A percentile compares a stretch with the other conserved stretches of the same genome.
Conservation (phyloP, 1,284 basidiomycete species). For the Sporisorium iseilematis-ciliati region DNA sequence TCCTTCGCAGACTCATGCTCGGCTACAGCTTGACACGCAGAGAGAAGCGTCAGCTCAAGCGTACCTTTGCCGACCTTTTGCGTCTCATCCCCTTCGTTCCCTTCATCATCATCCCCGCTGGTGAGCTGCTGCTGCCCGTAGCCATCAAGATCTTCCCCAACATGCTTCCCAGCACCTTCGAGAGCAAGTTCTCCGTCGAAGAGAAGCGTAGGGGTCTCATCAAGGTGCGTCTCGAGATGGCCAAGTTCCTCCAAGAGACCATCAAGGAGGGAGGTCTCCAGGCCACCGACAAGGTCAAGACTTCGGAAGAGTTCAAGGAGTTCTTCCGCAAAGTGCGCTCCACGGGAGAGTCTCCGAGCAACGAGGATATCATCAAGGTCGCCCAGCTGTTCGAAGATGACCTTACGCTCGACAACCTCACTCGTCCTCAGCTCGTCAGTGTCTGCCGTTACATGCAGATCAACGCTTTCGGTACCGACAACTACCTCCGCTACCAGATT, state of each 20-base stretch:
- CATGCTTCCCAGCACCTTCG: constrained; percentile 98
- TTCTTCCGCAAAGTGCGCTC: constrained; percentile 99
- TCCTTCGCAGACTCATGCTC: constrained; percentile 91
- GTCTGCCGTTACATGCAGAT: constrained; percentile 94
- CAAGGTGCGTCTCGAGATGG: constrained; percentile 96
- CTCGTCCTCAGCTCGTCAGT: constrained; percentile 94
- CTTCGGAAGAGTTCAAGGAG: constrained; percentile 95
- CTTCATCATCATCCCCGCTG: constrained; percentile 96
- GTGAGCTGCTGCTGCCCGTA: constrained; percentile 96
- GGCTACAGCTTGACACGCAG: constrained; percentile 91
- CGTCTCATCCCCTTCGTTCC: constrained; percentile 94
- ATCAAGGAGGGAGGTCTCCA: constrained; percentile 92
- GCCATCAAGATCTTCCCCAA: constrained; percentile 97
- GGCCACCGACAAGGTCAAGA: constrained; percentile 84
- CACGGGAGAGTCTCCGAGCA: constrained; percentile 92
- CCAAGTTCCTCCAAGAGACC: constrained; percentile 98
- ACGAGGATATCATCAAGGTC: constrained; percentile 89
- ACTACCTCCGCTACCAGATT: constrained; percentile 94
- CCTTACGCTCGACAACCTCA: constrained; percentile 95
- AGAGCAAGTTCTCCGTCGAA: constrained; percentile 87
- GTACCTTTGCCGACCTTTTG: constrained; percentile 91
- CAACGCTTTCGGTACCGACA: constrained; percentile 98
- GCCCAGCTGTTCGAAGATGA: constrained; percentile 98
- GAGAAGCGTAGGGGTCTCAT: constrained; percentile 97
- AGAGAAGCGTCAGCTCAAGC: constrained; percentile 91